Percentiles rank a stretch among this genome's conserved stretches.
These are phyloP conservation scores for Sporothrix brunneoviolacea DNA, from an alignment of 2,329 filamentous ascomycete genomes.

Conservation along the genomic window DNA sequence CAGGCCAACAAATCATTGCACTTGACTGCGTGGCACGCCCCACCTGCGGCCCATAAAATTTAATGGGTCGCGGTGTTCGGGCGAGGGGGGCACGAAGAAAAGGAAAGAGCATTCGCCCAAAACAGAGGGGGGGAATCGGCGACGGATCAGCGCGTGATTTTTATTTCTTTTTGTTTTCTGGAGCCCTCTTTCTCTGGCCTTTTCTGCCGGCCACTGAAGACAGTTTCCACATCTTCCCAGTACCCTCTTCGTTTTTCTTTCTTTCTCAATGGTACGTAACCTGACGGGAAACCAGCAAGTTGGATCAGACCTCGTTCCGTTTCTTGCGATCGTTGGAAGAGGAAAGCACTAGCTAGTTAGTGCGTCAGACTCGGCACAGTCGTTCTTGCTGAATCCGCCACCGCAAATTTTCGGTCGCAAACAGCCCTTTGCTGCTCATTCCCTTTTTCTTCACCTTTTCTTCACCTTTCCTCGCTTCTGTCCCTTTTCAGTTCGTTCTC, in stretches of 20 bases:
- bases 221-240: neutral
- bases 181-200: neutral
- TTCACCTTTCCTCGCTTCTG: neutral
- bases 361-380: neutral
- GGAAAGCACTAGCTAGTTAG: neutral
- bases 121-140: too few species aligned
- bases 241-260: neutral
- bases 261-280: too few species aligned
- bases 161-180: neutral
- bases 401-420: neutral
- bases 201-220: neutral
- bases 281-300: too few species aligned
- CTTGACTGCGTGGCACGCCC: neutral
- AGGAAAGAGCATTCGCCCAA: neutral
- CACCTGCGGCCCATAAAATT: neutral
- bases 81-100: neutral
- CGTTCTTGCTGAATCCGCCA: slow-evolving; percentile 4
- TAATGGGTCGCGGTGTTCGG: slow-evolving; percentile 5
- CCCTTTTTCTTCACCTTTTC: neutral
- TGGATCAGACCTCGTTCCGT: too few species aligned
- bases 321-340: too few species aligned
- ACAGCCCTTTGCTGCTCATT: too few species aligned
- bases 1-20: slow-evolving; percentile 12
- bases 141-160: neutral
- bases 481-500: too few species aligned